Base-by-base conservation (phyloP, 1,284 basidiomycete species). In the Puccinia coronata region DNA sequence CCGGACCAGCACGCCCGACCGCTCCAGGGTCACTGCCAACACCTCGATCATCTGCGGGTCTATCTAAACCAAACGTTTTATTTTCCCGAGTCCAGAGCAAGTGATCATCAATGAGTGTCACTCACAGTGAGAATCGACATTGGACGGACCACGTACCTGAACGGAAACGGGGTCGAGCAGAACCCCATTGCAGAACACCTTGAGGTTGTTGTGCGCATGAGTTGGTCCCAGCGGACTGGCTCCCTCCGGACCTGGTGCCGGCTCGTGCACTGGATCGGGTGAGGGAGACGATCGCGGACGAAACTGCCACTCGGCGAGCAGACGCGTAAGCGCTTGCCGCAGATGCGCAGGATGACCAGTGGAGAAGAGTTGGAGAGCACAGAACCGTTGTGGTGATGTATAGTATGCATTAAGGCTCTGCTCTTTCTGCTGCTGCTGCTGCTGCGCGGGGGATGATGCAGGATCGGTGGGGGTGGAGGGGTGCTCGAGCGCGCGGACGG, bases 181-280 rank as follows among this genome's bases (percentile, higher is more conserved):
- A n/a, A 43, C 14, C 2, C 76, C 76, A 20, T 79, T 12, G 31
- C 49, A 34, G 34, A 79, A 79, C 36, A 79, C 53, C 36, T 53
- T 51, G n/a, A 79, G 36, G 51, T 79, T 79, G 31, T 79, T 79
- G 20, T 79, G 76, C 6, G 34, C 31, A 16, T 70, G 76, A 53
- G n/a, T 63, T 9, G 72, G 72, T 57, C 34, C 59, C 23, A 2
- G 3, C 1, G 31, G 6, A 73, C 18, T 25, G 31, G 12, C 43
- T 14, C 20, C 43, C 8, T 34, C 25, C 25, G 55, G n/a, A 12
- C 55, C n/a, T 25, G 23, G 12, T 11, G 55, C n/a, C 25, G 9
- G 70, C 1, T 39, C n/a, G 6, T 49, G 25, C 51, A n/a, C 18
- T 34, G 49, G 51, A 1, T 39, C 2, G 55, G 53, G 18, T 36